Base-by-base conservation (phyloP, 2,329 filamentous ascomycete species). In the Arthrinium puccinioides region DNA sequence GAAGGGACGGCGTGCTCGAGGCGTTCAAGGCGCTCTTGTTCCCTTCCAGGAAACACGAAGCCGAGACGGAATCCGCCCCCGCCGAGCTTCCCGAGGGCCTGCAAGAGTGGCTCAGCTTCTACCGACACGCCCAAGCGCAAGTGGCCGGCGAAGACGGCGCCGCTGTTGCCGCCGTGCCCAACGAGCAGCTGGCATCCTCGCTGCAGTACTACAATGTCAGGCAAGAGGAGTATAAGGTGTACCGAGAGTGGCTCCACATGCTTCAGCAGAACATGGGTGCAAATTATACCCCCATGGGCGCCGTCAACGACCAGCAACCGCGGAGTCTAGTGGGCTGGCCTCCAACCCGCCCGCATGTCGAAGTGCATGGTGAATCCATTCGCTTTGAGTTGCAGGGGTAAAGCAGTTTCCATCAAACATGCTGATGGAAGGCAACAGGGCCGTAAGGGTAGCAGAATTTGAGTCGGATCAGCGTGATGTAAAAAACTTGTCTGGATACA, bases 201-300 rank as follows among this genome's bases (percentile, higher is more conserved):
- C 16, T 35, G 40, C 31, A 38, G 13, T 43, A 26, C 21, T 32
- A 38, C 30, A 39, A 40, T 13, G 38, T 38, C 4, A 21, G 25
- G 14, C 33, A 30, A 3, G 41, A 27, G 16, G 39, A 42, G 16
- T 36, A 43, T 29, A 32, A 33, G 16, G 30, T 39, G 28, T 42
- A 43, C 33, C 33, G 23, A 16, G 28, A 25, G 36, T 38, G 32
- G 33, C 20, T 40, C 14, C 6, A 29, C 15, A 19, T 37, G 7
- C 37, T 39, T 10, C 35, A 42, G n/a, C 15, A 32, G 19, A 32
- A 14, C 21, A n/a, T 21, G n/a, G n/a, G 31, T n/a, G 4, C n/a
- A 9, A 26, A 26, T 9, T n/a, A 26, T 9, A n/a, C 24, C 24
- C 9, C 24, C 24, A 26, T 26, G 24, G 24, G 9, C n/a, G 9